Conservation (phyloP, 371 early-diverging fungal species). For the Mortierella sp. region DNA sequence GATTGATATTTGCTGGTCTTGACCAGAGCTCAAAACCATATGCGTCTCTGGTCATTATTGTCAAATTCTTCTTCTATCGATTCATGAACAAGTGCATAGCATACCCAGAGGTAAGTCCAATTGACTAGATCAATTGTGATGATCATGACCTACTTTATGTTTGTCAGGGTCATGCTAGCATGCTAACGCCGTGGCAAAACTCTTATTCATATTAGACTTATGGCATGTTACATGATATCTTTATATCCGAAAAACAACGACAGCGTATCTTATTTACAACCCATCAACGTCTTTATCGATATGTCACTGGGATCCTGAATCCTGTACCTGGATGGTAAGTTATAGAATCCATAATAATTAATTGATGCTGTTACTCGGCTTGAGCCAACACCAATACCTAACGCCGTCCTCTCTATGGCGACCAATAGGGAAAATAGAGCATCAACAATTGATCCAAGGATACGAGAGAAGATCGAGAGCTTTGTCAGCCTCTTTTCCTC, state of each 20-base stretch:
- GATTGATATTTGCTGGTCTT: slow-evolving; percentile 43
- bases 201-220: slow-evolving; percentile 45
- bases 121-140: background rate
- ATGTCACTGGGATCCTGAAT: slow-evolving; percentile 53
- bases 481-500: slow-evolving; percentile 32
- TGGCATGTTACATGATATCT: slow-evolving; percentile 59
- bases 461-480: slow-evolving; percentile 33
- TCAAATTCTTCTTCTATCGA: slow-evolving; percentile 61
- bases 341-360: background rate
- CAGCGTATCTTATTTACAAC: slow-evolving; percentile 56
- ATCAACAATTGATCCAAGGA: slow-evolving; percentile 35
- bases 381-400: background rate
- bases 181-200: background rate
- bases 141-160: background rate
- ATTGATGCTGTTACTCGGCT: background rate
- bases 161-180: background rate
- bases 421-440: slow-evolving; percentile 43
- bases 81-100: slow-evolving; percentile 61
- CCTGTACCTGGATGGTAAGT: slow-evolving; percentile 59
- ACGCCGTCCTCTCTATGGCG: background rate
- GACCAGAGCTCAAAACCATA: slow-evolving; percentile 50
- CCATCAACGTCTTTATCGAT: slow-evolving; percentile 59
- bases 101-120: slow-evolving; percentile 57
- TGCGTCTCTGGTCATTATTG: slow-evolving; percentile 56
- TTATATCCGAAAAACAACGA: slow-evolving; percentile 56